Evolutionary conservation across 306 rosid species (phyloP).

Genomic region (Boehmeria nivea): DNA sequence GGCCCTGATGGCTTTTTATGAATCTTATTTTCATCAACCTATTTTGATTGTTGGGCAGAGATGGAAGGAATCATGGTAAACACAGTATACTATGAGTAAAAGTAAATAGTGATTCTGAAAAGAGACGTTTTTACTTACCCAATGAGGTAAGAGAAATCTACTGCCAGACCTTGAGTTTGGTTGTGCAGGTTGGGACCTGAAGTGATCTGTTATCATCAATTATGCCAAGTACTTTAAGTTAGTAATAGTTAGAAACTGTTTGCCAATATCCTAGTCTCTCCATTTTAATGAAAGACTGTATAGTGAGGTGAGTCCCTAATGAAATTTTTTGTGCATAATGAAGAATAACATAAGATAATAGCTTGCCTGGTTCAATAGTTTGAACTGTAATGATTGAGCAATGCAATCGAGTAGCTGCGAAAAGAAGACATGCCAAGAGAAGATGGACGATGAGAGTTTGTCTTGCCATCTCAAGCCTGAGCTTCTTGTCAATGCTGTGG

Average conservation of each 20-base stretch:
- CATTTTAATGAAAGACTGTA: no score
- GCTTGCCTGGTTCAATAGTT: constrained; percentile 49
- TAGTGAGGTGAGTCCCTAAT: no score
- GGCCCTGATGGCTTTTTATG: constrained; percentile 68
- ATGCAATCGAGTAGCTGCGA: constrained; percentile 44
- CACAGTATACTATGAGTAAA: background rate
- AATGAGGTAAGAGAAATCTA: constrained; percentile 29
- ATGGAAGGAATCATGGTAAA: background rate
- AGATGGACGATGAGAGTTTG: constrained; percentile 32
- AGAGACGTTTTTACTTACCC: constrained; percentile 28
- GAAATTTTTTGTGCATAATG: no score
- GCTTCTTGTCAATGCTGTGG: constrained; percentile 24
- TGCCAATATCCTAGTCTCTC: background rate
- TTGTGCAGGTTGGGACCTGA: constrained; percentile 40
- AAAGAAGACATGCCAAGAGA: constrained; percentile 46
- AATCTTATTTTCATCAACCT: constrained; percentile 47
- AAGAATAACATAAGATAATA: constrained; percentile 1
- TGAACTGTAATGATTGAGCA: constrained; percentile 27
- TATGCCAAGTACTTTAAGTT: constrained; percentile 1
- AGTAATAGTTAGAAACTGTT: constrained; percentile 12
- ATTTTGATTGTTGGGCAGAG: no score
- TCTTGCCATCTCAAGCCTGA: constrained; percentile 39
- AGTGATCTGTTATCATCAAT: constrained; percentile 53
- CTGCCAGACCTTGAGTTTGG: constrained; percentile 25
- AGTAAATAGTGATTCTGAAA: background rate